These are phyloP conservation scores for Mycena haematopus DNA, from an alignment of 768 basidiomycete genomes.

Conservation along the genomic window DNA sequence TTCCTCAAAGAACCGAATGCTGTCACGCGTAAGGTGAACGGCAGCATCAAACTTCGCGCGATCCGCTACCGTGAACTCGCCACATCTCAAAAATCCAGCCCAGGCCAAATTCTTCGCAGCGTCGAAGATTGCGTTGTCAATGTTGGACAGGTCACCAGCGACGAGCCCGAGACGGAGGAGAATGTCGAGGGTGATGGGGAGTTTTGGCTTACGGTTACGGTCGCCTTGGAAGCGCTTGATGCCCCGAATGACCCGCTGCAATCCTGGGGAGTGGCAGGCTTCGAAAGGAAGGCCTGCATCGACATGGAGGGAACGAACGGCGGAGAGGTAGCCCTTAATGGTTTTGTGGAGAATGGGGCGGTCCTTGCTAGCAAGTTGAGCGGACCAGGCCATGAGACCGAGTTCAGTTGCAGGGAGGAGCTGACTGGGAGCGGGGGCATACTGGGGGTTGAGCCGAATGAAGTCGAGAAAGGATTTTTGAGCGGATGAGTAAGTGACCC, in stretches of 20 bases:
- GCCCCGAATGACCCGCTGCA: slow-evolving; percentile 39
- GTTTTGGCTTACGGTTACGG: slow-evolving; percentile 29
- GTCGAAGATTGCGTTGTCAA: too few relatives aligned
- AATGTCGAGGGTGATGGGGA: not conserved
- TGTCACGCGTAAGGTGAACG: too few relatives aligned
- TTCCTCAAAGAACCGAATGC: too few relatives aligned
- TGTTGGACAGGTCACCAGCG: too few relatives aligned
- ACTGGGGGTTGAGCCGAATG: slow-evolving; percentile 5
- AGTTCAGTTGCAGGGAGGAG: not conserved
- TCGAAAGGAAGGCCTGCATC: slow-evolving; percentile 37
- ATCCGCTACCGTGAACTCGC: too few relatives aligned
- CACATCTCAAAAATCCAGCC: too few relatives aligned
- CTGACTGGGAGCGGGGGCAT: not conserved
- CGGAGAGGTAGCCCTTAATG: slow-evolving; percentile 10
- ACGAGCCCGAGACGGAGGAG: not conserved
- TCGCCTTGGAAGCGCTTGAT: slow-evolving; percentile 41
- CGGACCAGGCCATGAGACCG: not conserved
- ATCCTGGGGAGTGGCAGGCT: slow-evolving; percentile 34
- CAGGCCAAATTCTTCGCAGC: too few relatives aligned
- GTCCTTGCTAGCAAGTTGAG: too few relatives aligned
- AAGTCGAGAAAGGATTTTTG: slow-evolving; percentile 16
- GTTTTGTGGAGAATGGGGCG: not conserved
- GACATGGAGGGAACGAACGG: slow-evolving; percentile 38
- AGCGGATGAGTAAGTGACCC: slow-evolving; percentile 15
- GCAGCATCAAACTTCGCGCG: too few relatives aligned